Conservation (phyloP, 1,284 basidiomycete species). For the Microbotryomycetes sp. region DNA sequence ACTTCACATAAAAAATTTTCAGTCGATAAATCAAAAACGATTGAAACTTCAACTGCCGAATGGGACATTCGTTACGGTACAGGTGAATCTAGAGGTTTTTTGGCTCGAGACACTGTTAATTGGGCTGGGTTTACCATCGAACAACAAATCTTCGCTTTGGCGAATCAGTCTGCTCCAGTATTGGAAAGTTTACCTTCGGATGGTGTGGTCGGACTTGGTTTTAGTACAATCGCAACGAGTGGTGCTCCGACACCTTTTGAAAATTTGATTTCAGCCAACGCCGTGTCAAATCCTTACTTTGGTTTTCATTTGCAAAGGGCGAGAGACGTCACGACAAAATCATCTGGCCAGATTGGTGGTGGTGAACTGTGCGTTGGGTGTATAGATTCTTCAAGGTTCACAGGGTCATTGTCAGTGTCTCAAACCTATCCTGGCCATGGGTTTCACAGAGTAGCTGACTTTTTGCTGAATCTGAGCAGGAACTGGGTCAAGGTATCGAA, state of each 20-base stretch:
- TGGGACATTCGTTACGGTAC: slow-evolving; percentile 30
- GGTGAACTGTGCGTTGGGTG: slow-evolving; percentile 32
- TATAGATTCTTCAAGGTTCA: slow-evolving; percentile 25
- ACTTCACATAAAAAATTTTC: slow-evolving; percentile 23
- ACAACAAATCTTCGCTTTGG: slow-evolving; percentile 32
- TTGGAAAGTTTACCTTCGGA: slow-evolving; percentile 20
- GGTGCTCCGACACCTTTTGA: slow-evolving; percentile 32
- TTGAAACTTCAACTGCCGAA: slow-evolving; percentile 18
- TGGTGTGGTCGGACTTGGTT: slow-evolving; percentile 20
- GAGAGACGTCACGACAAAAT: slow-evolving; percentile 17
- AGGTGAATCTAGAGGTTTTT: slow-evolving; percentile 18
- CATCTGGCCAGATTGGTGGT: slow-evolving; percentile 21
- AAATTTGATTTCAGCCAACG: slow-evolving; percentile 22
- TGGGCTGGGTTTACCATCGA: slow-evolving; percentile 16
- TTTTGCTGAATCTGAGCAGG: background rate
- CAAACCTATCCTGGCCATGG: background rate
- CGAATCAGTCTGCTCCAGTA: slow-evolving; percentile 17
- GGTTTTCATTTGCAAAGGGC: slow-evolving; percentile 22
- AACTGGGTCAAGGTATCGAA: slow-evolving; percentile 23
- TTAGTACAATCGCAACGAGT: slow-evolving; percentile 30
- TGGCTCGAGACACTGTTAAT: slow-evolving; percentile 27
- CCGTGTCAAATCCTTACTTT: slow-evolving; percentile 24
- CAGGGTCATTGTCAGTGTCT: slow-evolving; percentile 18
- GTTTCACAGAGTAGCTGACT: background rate
- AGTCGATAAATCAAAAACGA: slow-evolving; percentile 5